Evolutionary conservation across 352 stramenopile species (phyloP).

Genomic region (Plasmopara muralis): DNA sequence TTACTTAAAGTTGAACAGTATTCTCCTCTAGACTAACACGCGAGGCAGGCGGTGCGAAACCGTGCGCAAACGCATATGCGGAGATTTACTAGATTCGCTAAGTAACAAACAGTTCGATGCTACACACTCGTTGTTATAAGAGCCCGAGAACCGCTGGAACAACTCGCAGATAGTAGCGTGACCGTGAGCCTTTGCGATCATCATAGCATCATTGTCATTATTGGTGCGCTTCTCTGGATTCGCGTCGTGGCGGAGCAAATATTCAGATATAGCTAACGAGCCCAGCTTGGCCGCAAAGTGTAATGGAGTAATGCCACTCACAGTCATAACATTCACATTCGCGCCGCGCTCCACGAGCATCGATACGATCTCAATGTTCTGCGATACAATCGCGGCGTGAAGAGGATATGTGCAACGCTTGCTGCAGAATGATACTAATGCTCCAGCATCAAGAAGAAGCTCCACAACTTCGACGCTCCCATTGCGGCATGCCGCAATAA

Average conservation of each 20-base stretch:
- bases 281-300: slow-evolving; percentile 71
- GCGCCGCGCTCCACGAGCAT: slow-evolving; percentile 54
- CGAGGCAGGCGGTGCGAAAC: slow-evolving; percentile 21
- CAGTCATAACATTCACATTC: slow-evolving; percentile 62
- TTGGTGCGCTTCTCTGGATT: slow-evolving; percentile 64
- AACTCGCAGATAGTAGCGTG: slow-evolving; percentile 59
- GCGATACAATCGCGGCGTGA: slow-evolving; percentile 57
- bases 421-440: slow-evolving; percentile 37
- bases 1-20: too few relatives aligned
- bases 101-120: slow-evolving; percentile 22
- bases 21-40: too few relatives aligned
- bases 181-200: slow-evolving; percentile 65
- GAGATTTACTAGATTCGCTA: slow-evolving; percentile 29
- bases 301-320: slow-evolving; percentile 66
- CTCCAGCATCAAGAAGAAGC: slow-evolving; percentile 42
- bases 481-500: slow-evolving; percentile 66
- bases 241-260: slow-evolving; percentile 55
- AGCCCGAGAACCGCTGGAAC: slow-evolving; percentile 42
- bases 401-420: slow-evolving; percentile 54
- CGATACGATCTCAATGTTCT: slow-evolving; percentile 60
- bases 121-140: slow-evolving; percentile 17
- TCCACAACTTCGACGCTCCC: slow-evolving; percentile 50
- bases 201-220: slow-evolving; percentile 69
- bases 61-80: slow-evolving; percentile 35
- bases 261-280: slow-evolving; percentile 49